phyloP scores from a whole-genome alignment of 805 yeast species.

The Lipomyces lipofer region DNA sequence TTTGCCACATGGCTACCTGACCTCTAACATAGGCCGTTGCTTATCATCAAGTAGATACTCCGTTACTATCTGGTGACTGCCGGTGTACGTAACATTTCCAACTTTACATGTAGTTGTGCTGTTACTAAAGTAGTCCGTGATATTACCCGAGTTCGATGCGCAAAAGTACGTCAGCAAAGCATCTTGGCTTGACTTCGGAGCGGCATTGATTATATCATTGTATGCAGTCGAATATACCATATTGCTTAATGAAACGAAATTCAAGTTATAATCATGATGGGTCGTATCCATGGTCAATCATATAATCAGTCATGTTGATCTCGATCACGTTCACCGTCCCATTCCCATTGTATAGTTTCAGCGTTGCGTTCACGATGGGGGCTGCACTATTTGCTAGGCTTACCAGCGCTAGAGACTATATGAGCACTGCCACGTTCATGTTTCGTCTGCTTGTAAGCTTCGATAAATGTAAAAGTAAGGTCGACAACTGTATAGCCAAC shows the following conservation, averaged over 20 bases:
- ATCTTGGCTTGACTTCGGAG: constrained; percentile 1
- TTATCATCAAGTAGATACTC: not conserved
- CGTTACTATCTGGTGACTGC: not conserved
- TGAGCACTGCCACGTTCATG: not conserved
- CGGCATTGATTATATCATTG: not conserved
- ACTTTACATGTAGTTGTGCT: not conserved
- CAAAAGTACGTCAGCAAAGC: not conserved
- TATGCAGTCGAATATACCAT: not conserved
- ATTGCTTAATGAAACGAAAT: not conserved
- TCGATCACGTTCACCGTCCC: not conserved
- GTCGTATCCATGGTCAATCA: constrained; percentile 1
- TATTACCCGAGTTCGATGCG: not conserved
- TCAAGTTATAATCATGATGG: not conserved
- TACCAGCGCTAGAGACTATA: not conserved
- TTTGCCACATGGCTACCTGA: constrained; percentile 2
- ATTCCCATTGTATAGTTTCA: not conserved
- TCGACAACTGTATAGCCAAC: no score
- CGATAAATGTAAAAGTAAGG: not conserved
- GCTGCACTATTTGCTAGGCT: not conserved
- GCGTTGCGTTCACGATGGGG: not conserved
- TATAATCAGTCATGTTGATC: constrained; percentile 1
- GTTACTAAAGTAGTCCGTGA: not conserved
- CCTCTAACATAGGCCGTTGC: not conserved
- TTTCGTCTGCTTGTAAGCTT: not conserved
- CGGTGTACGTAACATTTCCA: not conserved